A percentile compares a stretch with the other conserved stretches of the same genome.
Evolutionary conservation across 805 yeast genomes (phyloP).

Genomic region (Scheffersomyces ergatensis): DNA sequence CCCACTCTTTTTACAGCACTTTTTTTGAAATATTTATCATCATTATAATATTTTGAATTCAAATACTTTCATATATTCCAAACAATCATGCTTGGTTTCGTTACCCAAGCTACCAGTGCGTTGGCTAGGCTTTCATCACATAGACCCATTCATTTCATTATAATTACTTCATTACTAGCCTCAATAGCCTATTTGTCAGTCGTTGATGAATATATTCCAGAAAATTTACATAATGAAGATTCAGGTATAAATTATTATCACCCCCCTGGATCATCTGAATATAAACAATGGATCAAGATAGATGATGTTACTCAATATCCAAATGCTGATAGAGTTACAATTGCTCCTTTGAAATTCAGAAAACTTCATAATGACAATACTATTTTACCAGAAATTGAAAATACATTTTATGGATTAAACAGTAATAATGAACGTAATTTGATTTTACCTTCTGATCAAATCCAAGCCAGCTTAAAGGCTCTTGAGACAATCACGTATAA

Average conservation of each 20-base stretch:
- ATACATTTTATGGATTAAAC: conserved; percentile 33
- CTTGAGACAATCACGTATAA: conserved; percentile 28
- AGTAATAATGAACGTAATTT: conserved; percentile 43
- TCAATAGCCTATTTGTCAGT: conserved; percentile 77
- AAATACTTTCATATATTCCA: too few relatives aligned
- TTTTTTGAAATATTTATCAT: too few relatives aligned
- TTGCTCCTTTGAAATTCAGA: conserved; percentile 60
- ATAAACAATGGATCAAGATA: conserved; percentile 47
- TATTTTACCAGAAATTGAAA: conserved; percentile 38
- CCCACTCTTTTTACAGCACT: too few relatives aligned
- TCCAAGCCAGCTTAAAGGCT: conserved; percentile 18
- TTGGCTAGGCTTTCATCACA: conserved; percentile 65
- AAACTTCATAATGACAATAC: conserved; percentile 29
- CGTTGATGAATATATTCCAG: conserved; percentile 63
- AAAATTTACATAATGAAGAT: conserved; percentile 26
- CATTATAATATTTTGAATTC: too few relatives aligned
- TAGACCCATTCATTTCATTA: conserved; percentile 84
- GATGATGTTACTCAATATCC: conserved; percentile 40
- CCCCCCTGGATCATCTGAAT: conserved; percentile 31
- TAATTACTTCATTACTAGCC: conserved; percentile 68
- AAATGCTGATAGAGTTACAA: conserved; percentile 44
- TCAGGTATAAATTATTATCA: conserved; percentile 20
- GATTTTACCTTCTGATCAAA: conserved; percentile 28
- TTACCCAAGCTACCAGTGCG: conserved; percentile 31
- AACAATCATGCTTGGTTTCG: conserved; percentile 30